Conservation (phyloP, 1,284 basidiomycete species). For the Flammula alnicola region DNA sequence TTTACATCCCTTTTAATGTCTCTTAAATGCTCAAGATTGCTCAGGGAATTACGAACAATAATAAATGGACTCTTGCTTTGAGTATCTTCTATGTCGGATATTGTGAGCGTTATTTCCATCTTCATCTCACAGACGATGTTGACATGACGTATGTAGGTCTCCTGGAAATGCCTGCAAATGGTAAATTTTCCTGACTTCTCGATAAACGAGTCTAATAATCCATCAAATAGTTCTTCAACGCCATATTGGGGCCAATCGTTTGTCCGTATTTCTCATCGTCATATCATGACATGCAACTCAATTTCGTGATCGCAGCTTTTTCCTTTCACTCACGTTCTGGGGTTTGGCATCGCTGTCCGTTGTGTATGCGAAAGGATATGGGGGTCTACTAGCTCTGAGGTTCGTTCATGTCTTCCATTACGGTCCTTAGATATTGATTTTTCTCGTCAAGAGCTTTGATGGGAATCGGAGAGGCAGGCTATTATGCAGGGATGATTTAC, state of each 20-base stretch:
- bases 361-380: slow-evolving; percentile 58
- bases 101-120: slow-evolving; percentile 38
- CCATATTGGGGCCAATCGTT: slow-evolving; percentile 59
- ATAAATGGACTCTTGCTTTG: slow-evolving; percentile 57
- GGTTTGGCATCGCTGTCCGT: slow-evolving; percentile 57
- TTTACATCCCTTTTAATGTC: slow-evolving; percentile 1
- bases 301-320: slow-evolving; percentile 45
- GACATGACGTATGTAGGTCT: too few relatives aligned
- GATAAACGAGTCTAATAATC: neutral
- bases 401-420: slow-evolving; percentile 22
- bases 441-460: slow-evolving; percentile 41
- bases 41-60: slow-evolving; percentile 51
- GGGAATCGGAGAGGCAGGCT: slow-evolving; percentile 55
- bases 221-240: slow-evolving; percentile 50
- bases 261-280: slow-evolving; percentile 37
- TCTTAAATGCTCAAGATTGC: slow-evolving; percentile 17
- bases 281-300: neutral
- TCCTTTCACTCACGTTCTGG: slow-evolving; percentile 56
- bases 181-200: slow-evolving; percentile 30
- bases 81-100: slow-evolving; percentile 65
- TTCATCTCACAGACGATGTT: too few relatives aligned
- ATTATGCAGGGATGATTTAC: slow-evolving; percentile 61
- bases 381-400: slow-evolving; percentile 50
- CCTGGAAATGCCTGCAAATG: slow-evolving; percentile 60
- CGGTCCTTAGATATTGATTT: neutral